Percentiles rank a stretch among this genome's conserved stretches.
These are phyloP conservation scores for Phytophthora ramorum DNA, from an alignment of 352 stramenopile genomes.

Conservation along the genomic window DNA sequence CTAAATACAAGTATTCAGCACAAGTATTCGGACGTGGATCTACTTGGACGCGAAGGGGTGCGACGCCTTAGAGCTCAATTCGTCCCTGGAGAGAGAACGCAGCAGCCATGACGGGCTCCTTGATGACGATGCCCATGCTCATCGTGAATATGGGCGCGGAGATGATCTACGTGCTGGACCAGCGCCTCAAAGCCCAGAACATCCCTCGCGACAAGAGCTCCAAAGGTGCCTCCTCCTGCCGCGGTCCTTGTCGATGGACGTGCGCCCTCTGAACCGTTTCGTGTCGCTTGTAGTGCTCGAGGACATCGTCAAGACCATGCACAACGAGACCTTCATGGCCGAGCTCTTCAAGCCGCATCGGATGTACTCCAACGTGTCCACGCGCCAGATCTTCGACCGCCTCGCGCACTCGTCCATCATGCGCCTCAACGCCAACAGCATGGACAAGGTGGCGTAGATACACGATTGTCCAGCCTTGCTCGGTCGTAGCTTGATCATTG, in stretches of 20 bases:
- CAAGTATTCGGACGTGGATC: constrained; percentile 7
- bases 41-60: constrained; percentile 22
- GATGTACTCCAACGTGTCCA: constrained; percentile 92
- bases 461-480: neutral
- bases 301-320: constrained; percentile 94
- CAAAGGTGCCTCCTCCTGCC: constrained; percentile 47
- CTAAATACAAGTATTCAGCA: neutral
- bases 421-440: constrained; percentile 93
- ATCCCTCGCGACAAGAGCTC: constrained; percentile 91
- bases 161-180: constrained; percentile 95
- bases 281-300: constrained; percentile 69
- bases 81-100: neutral
- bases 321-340: constrained; percentile 91
- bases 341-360: constrained; percentile 94
- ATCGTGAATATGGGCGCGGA: constrained; percentile 95
- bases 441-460: constrained; percentile 84
- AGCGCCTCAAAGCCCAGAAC: constrained; percentile 92
- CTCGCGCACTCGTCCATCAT: constrained; percentile 95
- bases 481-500: neutral
- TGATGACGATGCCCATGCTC: constrained; percentile 93
- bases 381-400: constrained; percentile 91
- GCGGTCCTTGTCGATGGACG: neutral
- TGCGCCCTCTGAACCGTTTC: constrained; percentile 3
- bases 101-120: constrained; percentile 57
- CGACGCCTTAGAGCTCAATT: constrained; percentile 4